Evolutionary conservation across 2,329 filamentous ascomycete species (phyloP).

Genomic region (Penicillium frequentans): DNA sequence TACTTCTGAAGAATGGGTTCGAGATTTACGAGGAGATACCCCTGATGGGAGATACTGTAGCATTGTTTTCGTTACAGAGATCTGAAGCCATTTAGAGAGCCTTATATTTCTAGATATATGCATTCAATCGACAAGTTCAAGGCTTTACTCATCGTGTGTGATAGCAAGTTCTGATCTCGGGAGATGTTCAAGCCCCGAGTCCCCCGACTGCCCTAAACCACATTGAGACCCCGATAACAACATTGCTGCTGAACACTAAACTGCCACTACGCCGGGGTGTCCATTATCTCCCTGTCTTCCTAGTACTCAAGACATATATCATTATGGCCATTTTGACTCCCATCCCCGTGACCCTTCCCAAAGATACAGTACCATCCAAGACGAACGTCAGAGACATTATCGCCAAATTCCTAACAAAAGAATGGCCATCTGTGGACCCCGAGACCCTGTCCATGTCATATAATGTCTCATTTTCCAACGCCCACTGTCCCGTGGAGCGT

Average conservation of each 20-base stretch:
- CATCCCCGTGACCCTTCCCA: constrained; percentile 10
- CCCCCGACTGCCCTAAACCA: neutral
- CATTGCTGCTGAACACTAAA: neutral
- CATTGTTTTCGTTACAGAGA: constrained; percentile 11
- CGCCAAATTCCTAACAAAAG: constrained; percentile 12
- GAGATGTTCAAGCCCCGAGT: neutral
- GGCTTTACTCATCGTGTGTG: neutral
- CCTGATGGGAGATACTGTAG: constrained; percentile 18
- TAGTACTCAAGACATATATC: neutral
- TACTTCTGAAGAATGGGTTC: constrained; percentile 20
- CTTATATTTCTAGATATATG: neutral
- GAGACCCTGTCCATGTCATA: constrained; percentile 12
- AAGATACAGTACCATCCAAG: constrained; percentile 12
- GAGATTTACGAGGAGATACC: constrained; percentile 9
- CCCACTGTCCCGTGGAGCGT: constrained; percentile 15
- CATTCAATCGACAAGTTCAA: neutral
- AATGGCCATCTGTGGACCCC: constrained; percentile 19
- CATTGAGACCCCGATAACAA: neutral
- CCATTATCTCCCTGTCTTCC: no score
- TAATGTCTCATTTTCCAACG: constrained; percentile 12
- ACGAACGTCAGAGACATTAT: constrained; percentile 12
- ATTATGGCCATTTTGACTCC: constrained; percentile 11
- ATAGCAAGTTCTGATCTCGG: no score
- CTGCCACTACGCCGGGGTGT: no score
- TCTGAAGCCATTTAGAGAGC: neutral